phyloP scores from a whole-genome alignment of 768 basidiomycete genomes.

The Naganishia kalamii region DNA sequence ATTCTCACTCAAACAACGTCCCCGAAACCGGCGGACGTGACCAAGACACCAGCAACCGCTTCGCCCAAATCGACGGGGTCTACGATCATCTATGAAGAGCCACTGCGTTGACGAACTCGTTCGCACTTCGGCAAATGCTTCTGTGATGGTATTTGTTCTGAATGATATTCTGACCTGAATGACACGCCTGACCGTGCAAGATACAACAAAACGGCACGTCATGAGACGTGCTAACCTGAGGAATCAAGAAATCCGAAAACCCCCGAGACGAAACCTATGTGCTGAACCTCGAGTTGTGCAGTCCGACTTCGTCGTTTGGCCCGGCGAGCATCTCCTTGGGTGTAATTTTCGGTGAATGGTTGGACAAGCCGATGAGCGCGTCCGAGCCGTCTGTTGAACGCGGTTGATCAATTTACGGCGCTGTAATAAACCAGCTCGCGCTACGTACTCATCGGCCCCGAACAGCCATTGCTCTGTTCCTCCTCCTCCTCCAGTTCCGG shows the following conservation, averaged over 20 bases:
- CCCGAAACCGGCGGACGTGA: too few relatives aligned
- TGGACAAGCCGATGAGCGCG: constrained; percentile 44
- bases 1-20: too few relatives aligned
- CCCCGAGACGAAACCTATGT: not conserved
- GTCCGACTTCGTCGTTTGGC: constrained; percentile 43
- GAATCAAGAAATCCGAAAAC: too few relatives aligned
- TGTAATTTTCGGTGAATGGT: constrained; percentile 44
- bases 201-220: constrained; percentile 1
- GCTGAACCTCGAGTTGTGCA: constrained; percentile 46
- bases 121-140: too few relatives aligned
- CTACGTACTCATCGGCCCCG: constrained; percentile 47
- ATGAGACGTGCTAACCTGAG: too few relatives aligned
- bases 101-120: too few relatives aligned
- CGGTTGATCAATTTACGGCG: not conserved
- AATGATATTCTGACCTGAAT: not conserved
- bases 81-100: too few relatives aligned
- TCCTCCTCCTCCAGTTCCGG: constrained; percentile 32
- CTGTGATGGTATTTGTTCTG: not conserved
- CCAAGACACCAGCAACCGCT: too few relatives aligned
- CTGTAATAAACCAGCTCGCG: not conserved
- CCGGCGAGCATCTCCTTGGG: constrained; percentile 24
- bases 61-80: too few relatives aligned
- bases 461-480: constrained; percentile 35
- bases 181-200: not conserved
- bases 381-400: constrained; percentile 42